These are phyloP conservation scores for Gossypium australe DNA, from an alignment of 345 rosid species.

Conservation along the genomic window DNA sequence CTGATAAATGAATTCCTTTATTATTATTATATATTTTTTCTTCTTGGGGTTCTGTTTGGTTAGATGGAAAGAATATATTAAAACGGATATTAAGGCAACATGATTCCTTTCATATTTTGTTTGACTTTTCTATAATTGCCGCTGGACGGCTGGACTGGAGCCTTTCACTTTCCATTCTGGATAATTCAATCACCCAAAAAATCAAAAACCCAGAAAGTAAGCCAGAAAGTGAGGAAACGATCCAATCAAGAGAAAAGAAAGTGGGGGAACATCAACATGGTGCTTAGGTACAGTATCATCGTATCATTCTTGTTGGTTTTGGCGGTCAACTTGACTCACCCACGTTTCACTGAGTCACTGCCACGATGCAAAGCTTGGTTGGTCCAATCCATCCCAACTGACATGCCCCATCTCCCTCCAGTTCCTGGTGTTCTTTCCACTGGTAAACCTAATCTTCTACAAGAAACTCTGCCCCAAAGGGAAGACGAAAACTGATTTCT, in stretches of 20 bases:
- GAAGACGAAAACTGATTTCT: background rate
- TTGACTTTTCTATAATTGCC: background rate
- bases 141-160: background rate
- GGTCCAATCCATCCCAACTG: conserved; percentile 90
- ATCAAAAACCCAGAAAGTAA: background rate
- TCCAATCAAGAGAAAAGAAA: background rate
- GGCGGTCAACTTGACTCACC: conserved; percentile 20
- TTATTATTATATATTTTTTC: background rate
- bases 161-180: background rate
- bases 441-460: conserved; percentile 30
- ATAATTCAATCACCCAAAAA: background rate
- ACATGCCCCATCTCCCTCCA: conserved; percentile 67
- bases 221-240: background rate
- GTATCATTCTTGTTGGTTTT: conserved; percentile 19
- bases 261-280: background rate
- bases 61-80: background rate
- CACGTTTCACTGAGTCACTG: conserved; percentile 25
- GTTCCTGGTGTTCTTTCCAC: conserved; percentile 76
- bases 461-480: background rate
- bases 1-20: background rate
- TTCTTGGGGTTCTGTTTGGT: background rate
- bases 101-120: background rate
- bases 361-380: conserved; percentile 78
- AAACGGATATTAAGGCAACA: background rate
- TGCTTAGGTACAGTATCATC: background rate